Conservation (phyloP, 306 rosid genomes). For the Lithocarpus polystachyus region DNA sequence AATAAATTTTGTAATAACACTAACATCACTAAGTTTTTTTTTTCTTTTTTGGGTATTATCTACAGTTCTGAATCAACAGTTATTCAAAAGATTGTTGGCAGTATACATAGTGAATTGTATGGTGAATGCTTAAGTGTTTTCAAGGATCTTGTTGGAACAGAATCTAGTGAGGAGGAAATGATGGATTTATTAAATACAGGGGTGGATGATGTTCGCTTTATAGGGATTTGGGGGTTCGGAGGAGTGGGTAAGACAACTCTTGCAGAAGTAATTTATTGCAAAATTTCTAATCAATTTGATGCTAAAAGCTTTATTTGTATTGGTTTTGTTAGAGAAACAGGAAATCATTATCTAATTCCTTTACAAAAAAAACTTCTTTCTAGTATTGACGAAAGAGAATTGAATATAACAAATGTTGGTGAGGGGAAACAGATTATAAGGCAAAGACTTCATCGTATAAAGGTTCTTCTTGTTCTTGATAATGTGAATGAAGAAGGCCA, state of each 20-base stretch:
- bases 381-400: not conserved
- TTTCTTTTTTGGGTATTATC: too few species aligned
- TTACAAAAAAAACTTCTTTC: not conserved
- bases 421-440: not conserved
- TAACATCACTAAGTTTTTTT: too few species aligned
- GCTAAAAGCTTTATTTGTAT: slow-evolving; percentile 3
- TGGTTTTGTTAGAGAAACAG: slow-evolving; percentile 12
- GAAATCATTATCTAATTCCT: not conserved
- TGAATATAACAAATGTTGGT: not conserved
- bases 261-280: not conserved
- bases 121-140: too few species aligned
- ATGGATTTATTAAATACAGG: not conserved
- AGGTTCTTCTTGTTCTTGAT: too few species aligned
- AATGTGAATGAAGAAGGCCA: too few species aligned
- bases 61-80: too few species aligned
- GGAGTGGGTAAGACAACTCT: slow-evolving; percentile 13
- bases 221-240: slow-evolving; percentile 23
- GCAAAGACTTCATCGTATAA: not conserved
- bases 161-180: not conserved
- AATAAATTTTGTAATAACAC: too few species aligned
- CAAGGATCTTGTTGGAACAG: slow-evolving; percentile 1
- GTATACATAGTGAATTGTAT: too few species aligned
- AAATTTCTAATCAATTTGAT: not conserved
- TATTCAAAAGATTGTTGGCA: too few species aligned
- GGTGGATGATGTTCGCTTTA: not conserved